Evolutionary conservation across 495 filamentous ascomycete species (phyloP), one percentile per base, ranked within the genome.

Genomic region (Bacidia gigantensis): DNA sequence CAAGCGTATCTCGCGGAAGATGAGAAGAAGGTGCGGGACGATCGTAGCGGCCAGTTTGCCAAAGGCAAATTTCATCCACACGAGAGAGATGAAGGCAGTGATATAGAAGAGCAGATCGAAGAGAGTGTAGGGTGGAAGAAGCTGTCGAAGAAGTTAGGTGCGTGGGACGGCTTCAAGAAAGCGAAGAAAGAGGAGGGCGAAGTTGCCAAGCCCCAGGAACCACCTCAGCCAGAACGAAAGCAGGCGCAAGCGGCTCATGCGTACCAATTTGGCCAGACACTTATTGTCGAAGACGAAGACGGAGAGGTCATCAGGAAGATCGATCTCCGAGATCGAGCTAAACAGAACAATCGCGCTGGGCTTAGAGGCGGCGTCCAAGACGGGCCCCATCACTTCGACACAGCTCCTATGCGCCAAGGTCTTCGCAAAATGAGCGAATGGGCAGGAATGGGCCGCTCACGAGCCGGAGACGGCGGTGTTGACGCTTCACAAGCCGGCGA

Each of bases 221-320:
- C 3, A 61, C 59, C 60, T 11, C 54, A 64, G 58, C 64, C 59
- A 22, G 56, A 58, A 38, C 66, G 66, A 14, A 64, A 65, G 43
- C 70, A 76, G 21, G 74, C 70, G 24, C 47, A 49, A 35, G 81
- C 92, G 3, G 93, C 93, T 11, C 77, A 86, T 60, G 93, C 93
- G 2, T 99, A 95, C 60, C 88, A 95, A 58, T 96, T 90, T 58
- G 93, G 89, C 42, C 92, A 87, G 58, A 95, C 89, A 64, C 90
- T 99, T 58, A 96, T 99, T 61, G 88, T 99, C 14, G 93, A 99
- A 66, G 89, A 99, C 59, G 89, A 90, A 64, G 85, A 95, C 62
- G 93, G 93, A 25, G 93, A 99, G 62, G 93, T 99, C 11, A 78
- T 99, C 64, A 93, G 94, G 72, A 94, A 92, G 54, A 97, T 95